A percentile compares a stretch with the other conserved stretches of the same genome.
These are phyloP conservation scores for Syzygium aqueum DNA, from an alignment of 345 rosid genomes.

Conservation along the genomic window DNA sequence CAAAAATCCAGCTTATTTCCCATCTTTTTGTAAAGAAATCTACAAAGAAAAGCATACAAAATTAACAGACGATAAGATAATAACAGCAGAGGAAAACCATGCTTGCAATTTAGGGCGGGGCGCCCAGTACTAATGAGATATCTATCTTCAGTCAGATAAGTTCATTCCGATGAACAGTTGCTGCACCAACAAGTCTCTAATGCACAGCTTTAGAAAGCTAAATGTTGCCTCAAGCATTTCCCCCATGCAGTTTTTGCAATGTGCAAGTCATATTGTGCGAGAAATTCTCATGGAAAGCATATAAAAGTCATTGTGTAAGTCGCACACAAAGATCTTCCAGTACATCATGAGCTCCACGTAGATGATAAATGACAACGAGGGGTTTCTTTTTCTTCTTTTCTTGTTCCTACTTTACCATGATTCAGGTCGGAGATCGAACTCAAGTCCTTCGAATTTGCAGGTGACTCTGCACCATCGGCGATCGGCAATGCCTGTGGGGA, in stretches of 20 bases:
- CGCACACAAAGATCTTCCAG: not conserved
- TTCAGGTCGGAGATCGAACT: not conserved
- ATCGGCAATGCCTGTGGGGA: not conserved
- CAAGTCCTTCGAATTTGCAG: not conserved
- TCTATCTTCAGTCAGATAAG: not conserved
- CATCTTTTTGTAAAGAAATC: not conserved
- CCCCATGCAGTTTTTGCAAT: not conserved
- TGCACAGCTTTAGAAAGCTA: not conserved
- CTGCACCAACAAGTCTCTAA: not conserved
- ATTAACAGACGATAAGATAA: not conserved
- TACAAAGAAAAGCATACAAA: not conserved
- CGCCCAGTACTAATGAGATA: not conserved
- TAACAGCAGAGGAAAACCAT: not conserved
- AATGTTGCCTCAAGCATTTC: not conserved
- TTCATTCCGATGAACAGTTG: not conserved
- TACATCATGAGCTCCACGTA: not conserved
- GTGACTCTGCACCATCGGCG: not conserved
- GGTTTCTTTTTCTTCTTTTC: not conserved
- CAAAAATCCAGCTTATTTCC: not conserved
- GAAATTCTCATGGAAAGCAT: not conserved
- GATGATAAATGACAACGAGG: too few species aligned
- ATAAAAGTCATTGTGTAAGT: not conserved
- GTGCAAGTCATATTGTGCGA: not conserved
- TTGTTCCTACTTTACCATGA: not conserved
- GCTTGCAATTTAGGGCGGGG: not conserved